Evolutionary conservation across 805 yeast genomes (phyloP).

Genomic region (Kazachstania martiniae): DNA sequence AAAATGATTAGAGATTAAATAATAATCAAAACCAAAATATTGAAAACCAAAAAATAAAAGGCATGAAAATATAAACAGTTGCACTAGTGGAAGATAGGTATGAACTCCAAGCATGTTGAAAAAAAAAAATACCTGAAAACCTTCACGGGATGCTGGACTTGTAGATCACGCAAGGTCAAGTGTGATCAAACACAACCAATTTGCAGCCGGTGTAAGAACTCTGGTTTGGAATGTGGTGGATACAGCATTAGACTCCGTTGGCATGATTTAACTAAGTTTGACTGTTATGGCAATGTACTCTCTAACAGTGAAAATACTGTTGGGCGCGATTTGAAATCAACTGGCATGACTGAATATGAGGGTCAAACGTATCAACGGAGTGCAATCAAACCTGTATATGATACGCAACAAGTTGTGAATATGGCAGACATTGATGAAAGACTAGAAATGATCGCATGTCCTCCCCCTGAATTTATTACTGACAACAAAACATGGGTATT

Average conservation of each 20-base stretch:
- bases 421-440: background rate
- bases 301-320: background rate
- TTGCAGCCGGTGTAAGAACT: slow-evolving; percentile 55
- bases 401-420: background rate
- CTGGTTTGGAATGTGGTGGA: slow-evolving; percentile 64
- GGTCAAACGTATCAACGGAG: background rate
- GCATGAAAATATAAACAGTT: too few species aligned
- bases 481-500: background rate
- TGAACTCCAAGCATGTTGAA: too few species aligned
- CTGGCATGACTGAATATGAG: background rate
- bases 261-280: slow-evolving; percentile 44
- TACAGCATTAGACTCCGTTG: slow-evolving; percentile 71
- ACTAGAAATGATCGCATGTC: background rate
- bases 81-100: too few species aligned
- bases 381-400: background rate
- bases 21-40: too few species aligned
- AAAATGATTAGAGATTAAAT: too few species aligned
- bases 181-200: slow-evolving; percentile 63
- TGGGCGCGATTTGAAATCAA: background rate
- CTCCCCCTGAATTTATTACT: background rate
- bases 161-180: slow-evolving; percentile 65
- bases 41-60: too few species aligned
- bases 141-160: too few species aligned
- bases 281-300: slow-evolving; percentile 11
- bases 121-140: too few species aligned